A percentile compares a stretch with the other conserved stretches of the same genome.
These are phyloP conservation scores for Dorcoceras hygrometricum DNA, from an alignment of 257 asterid species.

Conservation along the genomic window DNA sequence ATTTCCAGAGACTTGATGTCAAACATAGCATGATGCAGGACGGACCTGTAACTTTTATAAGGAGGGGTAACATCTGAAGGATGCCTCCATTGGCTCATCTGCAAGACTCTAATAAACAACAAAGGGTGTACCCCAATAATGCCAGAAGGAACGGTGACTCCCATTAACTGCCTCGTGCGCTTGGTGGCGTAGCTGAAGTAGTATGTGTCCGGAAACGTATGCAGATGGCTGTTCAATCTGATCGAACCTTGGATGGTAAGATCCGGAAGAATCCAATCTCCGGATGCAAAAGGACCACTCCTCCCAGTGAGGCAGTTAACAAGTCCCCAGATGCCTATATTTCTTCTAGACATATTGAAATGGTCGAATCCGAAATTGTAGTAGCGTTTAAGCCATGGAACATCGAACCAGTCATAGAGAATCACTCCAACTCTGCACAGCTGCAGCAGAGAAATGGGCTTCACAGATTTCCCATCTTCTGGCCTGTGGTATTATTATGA, in stretches of 20 bases:
- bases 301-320: slow-evolving; percentile 69
- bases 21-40: not conserved
- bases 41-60: slow-evolving; percentile 85
- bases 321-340: slow-evolving; percentile 76
- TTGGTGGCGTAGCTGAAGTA: slow-evolving; percentile 97
- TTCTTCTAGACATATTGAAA: slow-evolving; percentile 78
- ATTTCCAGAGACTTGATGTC: not conserved
- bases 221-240: slow-evolving; percentile 55
- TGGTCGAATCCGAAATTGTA: slow-evolving; percentile 95
- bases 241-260: slow-evolving; percentile 83
- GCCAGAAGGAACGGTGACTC: slow-evolving; percentile 78
- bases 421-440: slow-evolving; percentile 81
- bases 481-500: slow-evolving; percentile 43
- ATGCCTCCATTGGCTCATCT: slow-evolving; percentile 84
- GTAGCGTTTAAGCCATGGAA: slow-evolving; percentile 69
- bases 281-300: slow-evolving; percentile 83
- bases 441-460: slow-evolving; percentile 76
- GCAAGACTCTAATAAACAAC: slow-evolving; percentile 76
- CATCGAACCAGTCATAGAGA: slow-evolving; percentile 86
- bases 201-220: slow-evolving; percentile 72
- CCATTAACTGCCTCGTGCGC: slow-evolving; percentile 64
- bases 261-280: slow-evolving; percentile 97
- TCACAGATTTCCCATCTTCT: slow-evolving; percentile 80
- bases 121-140: slow-evolving; percentile 77
- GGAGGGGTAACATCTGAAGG: slow-evolving; percentile 79